phyloP scores from a whole-genome alignment of 2,329 filamentous ascomycete genomes.

The Colletotrichum sp. region DNA sequence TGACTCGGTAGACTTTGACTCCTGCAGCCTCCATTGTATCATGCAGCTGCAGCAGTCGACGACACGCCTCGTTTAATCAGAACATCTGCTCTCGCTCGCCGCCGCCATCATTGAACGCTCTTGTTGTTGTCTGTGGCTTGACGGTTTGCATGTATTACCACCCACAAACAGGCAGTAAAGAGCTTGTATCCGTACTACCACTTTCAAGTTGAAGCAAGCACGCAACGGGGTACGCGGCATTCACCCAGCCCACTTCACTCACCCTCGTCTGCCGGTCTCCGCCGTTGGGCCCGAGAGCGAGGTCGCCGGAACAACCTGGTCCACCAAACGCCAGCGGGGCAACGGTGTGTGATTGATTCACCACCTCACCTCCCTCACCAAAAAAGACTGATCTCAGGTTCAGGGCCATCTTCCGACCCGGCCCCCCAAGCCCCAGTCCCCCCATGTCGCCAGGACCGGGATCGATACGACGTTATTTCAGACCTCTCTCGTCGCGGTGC shows the following conservation, averaged over 20 bases:
- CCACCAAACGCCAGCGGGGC: neutral
- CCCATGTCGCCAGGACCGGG: neutral
- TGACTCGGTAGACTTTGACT: conserved; percentile 15
- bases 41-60: neutral
- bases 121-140: neutral
- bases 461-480: conserved; percentile 5
- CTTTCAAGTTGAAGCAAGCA: neutral
- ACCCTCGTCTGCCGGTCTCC: neutral
- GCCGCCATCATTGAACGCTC: neutral
- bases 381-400: neutral
- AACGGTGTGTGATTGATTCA: neutral
- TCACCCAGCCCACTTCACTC: neutral
- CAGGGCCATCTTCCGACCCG: neutral
- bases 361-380: neutral
- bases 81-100: neutral
- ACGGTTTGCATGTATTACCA: neutral
- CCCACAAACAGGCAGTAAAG: neutral
- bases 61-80: neutral
- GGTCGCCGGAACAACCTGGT: neutral
- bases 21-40: conserved; percentile 4
- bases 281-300: conserved; percentile 1
- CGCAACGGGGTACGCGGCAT: neutral
- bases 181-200: neutral
- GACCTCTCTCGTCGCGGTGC: neutral
- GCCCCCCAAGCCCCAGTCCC: neutral